Base-by-base conservation (phyloP, 2,329 filamentous ascomycete genomes). In the Sclerotinia trifoliorum region DNA sequence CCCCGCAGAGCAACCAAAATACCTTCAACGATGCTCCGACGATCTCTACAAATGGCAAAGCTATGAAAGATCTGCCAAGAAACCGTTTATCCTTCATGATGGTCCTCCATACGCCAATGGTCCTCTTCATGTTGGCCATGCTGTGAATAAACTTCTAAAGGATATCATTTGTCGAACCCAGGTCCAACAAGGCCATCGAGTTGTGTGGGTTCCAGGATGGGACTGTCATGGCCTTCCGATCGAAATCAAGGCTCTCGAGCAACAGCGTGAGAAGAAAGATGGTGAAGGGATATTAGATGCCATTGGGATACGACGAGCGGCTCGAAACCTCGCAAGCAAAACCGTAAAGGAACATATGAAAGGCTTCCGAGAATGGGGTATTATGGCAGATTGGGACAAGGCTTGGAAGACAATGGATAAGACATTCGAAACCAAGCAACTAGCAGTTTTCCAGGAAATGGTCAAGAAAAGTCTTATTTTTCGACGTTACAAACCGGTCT, bases 221-320 rank as follows among this genome's bases (percentile, higher is more conserved):
- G 96, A 99, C 78, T 99, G 95, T 73, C 95, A 99, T 82, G 95
- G 95, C 0, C 84, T 99, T 61, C 95, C 95, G 0, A 99, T 99
- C 76, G 95, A 99, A 83, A 85, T 98, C 74, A 99, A 98, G 80
- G 95, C 94, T 32, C 84, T 99, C 21, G 78, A 74, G 52, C 75
- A 73, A 68, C 68, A 74, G 26, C 71, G 71, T 49, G 69, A 70
- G 48, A 68, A 75, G 56, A 58, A 73, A 54, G 61, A 73, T 69
- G 68, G 66, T 15, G 77, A 80, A n/a, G 75, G 80, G 29, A 70
- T 76, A 74, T 60, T 82, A 83, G 76, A 81, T 79, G 32, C 86
- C 0, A 81, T 87, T 62, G 84, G 86, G 71, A 85, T 93, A 70
- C 86, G 92, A 29, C 79, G 83, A 67, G 83, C 85, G 0, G 92